Evolutionary conservation across 169 alveolate species (phyloP).

Genomic region (Miamiensis avidus): DNA sequence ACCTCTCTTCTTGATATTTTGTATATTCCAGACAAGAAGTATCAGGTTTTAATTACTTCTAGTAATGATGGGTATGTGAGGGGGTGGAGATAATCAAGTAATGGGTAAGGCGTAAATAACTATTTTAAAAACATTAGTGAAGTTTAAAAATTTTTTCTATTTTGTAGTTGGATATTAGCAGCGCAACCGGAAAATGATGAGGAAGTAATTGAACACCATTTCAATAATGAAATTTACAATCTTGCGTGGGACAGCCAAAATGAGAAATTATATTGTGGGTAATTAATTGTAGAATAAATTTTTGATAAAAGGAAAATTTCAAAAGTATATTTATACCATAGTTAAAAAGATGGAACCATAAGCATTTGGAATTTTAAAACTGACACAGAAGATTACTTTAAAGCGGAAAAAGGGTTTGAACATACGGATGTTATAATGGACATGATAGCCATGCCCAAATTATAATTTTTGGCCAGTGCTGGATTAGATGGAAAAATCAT

Average conservation of each 20-base stretch:
- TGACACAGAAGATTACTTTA: slow-evolving; percentile 31
- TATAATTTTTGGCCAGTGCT: slow-evolving; percentile 76
- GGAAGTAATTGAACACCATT: slow-evolving; percentile 54
- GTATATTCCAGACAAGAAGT: slow-evolving; percentile 51
- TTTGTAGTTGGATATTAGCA: slow-evolving; percentile 40
- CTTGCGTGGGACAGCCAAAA: slow-evolving; percentile 78
- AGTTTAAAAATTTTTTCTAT: neutral
- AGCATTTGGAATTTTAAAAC: slow-evolving; percentile 71
- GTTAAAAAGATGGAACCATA: slow-evolving; percentile 71
- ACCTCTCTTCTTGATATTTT: slow-evolving; percentile 35
- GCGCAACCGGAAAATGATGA: slow-evolving; percentile 55
- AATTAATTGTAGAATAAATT: too few relatives aligned
- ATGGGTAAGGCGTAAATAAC: neutral
- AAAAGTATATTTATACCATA: too few relatives aligned
- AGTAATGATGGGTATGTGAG: slow-evolving; percentile 61
- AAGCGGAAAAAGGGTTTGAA: slow-evolving; percentile 38
- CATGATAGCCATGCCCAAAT: slow-evolving; percentile 70
- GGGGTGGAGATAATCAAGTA: slow-evolving; percentile 30
- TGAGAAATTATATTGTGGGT: slow-evolving; percentile 73
- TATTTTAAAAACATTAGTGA: neutral
- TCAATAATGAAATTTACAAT: slow-evolving; percentile 56
- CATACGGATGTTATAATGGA: slow-evolving; percentile 78
- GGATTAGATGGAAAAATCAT: slow-evolving; percentile 70
- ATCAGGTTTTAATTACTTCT: slow-evolving; percentile 56
- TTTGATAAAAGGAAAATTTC: too few relatives aligned